Conservation (phyloP, 2,329 filamentous ascomycete genomes). For the Stagonosporopsis vannaccii region DNA sequence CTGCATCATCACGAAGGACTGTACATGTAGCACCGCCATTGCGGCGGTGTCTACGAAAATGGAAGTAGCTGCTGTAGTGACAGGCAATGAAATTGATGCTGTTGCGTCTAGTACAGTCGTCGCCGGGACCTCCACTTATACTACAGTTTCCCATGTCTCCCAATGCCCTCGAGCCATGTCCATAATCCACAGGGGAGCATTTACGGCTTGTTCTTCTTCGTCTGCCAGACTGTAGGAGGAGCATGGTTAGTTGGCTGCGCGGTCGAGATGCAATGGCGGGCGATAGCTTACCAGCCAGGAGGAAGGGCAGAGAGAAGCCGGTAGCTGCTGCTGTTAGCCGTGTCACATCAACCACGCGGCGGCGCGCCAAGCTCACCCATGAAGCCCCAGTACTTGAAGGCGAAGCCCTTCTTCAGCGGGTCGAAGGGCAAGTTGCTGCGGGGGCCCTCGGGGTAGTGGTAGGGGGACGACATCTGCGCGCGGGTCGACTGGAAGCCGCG, state of each 20-base stretch:
- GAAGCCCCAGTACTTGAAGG: conserved; percentile 81
- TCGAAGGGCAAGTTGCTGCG: conserved; percentile 98
- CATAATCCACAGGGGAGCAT: conserved; percentile 21
- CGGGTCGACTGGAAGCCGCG: conserved; percentile 95
- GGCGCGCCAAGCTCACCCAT: conserved; percentile 63
- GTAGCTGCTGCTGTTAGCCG: conserved; percentile 58
- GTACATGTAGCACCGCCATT: conserved; percentile 10
- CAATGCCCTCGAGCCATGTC: conserved; percentile 26
- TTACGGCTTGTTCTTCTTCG: conserved; percentile 64
- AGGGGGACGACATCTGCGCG: conserved; percentile 83
- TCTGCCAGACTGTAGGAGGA: conserved; percentile 67
- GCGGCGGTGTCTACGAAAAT: conserved; percentile 6
- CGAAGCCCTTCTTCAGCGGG: conserved; percentile 87
- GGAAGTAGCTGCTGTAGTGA: conserved; percentile 22
- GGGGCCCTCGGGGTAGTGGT: conserved; percentile 98
- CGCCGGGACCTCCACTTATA: conserved; percentile 38
- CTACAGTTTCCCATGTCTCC: conserved; percentile 38
- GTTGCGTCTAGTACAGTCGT: conserved; percentile 44
- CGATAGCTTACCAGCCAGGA: conserved; percentile 65
- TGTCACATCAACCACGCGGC: conserved; percentile 10
- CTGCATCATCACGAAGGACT: conserved; percentile 19
- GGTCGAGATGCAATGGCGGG: neutral
- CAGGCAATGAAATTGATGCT: conserved; percentile 48
- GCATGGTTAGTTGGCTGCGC: conserved; percentile 28
- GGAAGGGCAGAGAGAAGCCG: conserved; percentile 67